Percentiles rank a stretch among this genome's conserved stretches.
Evolutionary conservation across 306 rosid genomes (phyloP).

Genomic region (Begonia fuchsioides): DNA sequence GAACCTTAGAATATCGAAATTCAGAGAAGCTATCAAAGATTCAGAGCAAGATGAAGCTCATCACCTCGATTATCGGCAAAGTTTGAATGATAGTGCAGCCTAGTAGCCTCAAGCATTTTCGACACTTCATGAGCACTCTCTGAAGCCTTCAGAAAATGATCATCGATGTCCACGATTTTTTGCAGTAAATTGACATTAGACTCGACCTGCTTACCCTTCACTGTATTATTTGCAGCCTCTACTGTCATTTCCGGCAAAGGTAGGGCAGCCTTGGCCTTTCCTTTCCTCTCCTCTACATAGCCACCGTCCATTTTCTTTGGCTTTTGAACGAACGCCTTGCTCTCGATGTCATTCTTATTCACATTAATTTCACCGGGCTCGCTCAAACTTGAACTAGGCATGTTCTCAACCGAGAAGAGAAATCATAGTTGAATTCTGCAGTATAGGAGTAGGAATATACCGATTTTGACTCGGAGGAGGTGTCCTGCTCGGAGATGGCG

Average conservation of each 20-base stretch:
- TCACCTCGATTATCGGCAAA: constrained; percentile 92
- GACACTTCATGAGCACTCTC: constrained; percentile 86
- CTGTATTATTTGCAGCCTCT: constrained; percentile 23
- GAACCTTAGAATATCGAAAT: background rate
- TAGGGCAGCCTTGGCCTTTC: constrained; percentile 7
- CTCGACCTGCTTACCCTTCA: too few species aligned
- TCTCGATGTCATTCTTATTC: constrained; percentile 20
- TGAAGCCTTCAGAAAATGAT: constrained; percentile 78
- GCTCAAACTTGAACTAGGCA: constrained; percentile 35
- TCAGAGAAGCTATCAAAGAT: background rate
- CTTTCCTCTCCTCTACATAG: constrained; percentile 7
- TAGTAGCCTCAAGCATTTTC: constrained; percentile 88
- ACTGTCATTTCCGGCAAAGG: constrained; percentile 13
- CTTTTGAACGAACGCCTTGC: constrained; percentile 23
- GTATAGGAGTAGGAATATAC: constrained; percentile 14
- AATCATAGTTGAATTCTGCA: constrained; percentile 34
- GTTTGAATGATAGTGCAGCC: constrained; percentile 90
- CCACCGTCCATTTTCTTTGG: constrained; percentile 22
- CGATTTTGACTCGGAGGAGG: constrained; percentile 15
- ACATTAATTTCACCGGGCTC: constrained; percentile 20
- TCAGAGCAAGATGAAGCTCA: background rate
- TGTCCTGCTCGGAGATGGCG: constrained; percentile 7
- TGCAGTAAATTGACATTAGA: too few species aligned
- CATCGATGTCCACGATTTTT: constrained; percentile 54
- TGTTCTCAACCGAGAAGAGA: constrained; percentile 37